Evolutionary conservation across 1,284 basidiomycete genomes (phyloP).

Genomic region (Paramarasmius palmivorus): DNA sequence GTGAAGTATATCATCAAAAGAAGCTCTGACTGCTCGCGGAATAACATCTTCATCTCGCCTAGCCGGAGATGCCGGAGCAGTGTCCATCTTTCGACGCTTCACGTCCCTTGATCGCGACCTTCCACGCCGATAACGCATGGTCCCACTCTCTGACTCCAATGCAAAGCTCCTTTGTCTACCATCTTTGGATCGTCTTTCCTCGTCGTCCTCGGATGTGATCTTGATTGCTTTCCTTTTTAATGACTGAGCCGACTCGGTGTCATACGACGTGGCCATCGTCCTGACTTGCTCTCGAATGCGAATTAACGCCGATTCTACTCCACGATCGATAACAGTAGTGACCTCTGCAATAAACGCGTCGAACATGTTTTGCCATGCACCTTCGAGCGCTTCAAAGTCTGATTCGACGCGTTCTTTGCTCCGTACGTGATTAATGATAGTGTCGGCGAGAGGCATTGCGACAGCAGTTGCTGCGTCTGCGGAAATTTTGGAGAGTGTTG

Average conservation of each 20-base stretch:
- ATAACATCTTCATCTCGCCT: conserved; percentile 5
- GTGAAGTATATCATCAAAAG: conserved; percentile 28
- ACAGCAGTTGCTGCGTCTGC: conserved; percentile 39
- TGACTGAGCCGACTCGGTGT: background rate
- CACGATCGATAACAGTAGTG: conserved; percentile 37
- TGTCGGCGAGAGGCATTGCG: conserved; percentile 43
- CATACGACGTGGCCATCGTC: conserved; percentile 3
- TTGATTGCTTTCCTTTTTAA: background rate
- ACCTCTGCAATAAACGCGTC: conserved; percentile 39
- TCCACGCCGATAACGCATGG: conserved; percentile 12
- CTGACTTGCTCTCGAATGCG: conserved; percentile 37
- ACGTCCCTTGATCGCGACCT: conserved; percentile 17
- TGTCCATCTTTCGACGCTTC: conserved; percentile 21
- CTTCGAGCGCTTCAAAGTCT: conserved; percentile 36
- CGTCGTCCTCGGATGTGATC: conserved; percentile 10
- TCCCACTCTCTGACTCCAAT: background rate
- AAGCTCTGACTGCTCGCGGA: conserved; percentile 6
- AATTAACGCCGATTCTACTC: conserved; percentile 35
- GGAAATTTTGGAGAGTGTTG: conserved; percentile 45
- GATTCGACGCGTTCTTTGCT: conserved; percentile 41
- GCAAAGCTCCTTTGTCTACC: too few relatives aligned
- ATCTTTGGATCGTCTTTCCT: conserved; percentile 13
- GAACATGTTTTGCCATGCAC: conserved; percentile 46
- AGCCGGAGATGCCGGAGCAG: conserved; percentile 4
- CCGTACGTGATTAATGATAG: conserved; percentile 41